A percentile compares a stretch with the other conserved stretches of the same genome.
phyloP scores from a whole-genome alignment of 345 rosid species.

The Aurinia saxatilis region DNA sequence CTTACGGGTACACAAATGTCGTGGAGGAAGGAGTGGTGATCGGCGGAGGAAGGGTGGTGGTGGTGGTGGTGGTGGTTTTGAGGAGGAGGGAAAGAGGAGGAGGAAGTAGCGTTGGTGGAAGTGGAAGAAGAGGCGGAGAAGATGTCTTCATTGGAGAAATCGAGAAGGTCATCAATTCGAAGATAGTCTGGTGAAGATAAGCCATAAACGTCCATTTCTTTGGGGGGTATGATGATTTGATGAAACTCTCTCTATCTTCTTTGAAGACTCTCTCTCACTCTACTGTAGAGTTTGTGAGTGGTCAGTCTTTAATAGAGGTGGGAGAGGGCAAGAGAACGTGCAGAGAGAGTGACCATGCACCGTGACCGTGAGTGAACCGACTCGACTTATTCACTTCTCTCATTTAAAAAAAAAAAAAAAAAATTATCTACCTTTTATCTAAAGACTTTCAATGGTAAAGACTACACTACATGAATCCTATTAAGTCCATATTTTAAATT shows the following conservation, averaged over 20 bases:
- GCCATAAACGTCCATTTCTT: conserved; percentile 47
- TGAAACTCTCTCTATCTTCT: not conserved
- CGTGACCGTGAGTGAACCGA: conserved; percentile 26
- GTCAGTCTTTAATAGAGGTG: conserved; percentile 21
- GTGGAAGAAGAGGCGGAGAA: conserved; percentile 32
- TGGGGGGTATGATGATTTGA: not conserved
- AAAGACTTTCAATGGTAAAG: too few species aligned
- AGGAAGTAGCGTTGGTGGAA: conserved; percentile 23
- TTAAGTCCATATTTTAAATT: too few species aligned
- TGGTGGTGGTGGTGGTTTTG: conserved; percentile 37
- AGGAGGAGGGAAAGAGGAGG: conserved; percentile 25
- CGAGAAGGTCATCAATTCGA: conserved; percentile 34
- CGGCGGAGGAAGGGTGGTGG: conserved; percentile 27
- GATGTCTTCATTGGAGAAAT: conserved; percentile 40
- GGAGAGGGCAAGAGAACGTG: conserved; percentile 34
- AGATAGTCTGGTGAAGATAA: conserved; percentile 26
- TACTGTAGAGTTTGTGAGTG: not conserved
- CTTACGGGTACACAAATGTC: conserved; percentile 62
- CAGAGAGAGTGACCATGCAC: conserved; percentile 39
- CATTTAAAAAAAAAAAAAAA: too few species aligned
- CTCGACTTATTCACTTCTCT: conserved; percentile 15
- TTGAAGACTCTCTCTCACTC: not conserved
- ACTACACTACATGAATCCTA: too few species aligned
- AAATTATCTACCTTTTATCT: too few species aligned
- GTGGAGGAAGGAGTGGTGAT: conserved; percentile 38